Conservation (phyloP, 495 filamentous ascomycete genomes). For the Talaromyces wortmannii region DNA sequence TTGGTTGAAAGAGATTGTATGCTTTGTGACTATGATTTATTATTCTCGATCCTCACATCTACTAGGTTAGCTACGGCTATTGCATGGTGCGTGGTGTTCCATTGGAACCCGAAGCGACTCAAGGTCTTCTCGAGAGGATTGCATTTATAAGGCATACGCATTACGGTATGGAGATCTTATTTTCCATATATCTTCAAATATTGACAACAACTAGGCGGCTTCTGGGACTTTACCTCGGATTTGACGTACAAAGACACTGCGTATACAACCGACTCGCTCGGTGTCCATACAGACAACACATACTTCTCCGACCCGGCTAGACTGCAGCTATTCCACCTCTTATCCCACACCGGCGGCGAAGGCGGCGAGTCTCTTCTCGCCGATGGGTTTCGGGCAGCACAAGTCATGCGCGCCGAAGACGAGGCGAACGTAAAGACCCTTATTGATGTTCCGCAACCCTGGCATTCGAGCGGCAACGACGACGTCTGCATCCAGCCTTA, state of each 20-base stretch:
- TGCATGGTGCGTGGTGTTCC: slow-evolving; percentile 65
- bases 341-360: slow-evolving; percentile 60
- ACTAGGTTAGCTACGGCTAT: slow-evolving; percentile 56
- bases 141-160: slow-evolving; percentile 80
- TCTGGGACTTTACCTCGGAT: slow-evolving; percentile 92
- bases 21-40: slow-evolving; percentile 11
- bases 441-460: slow-evolving; percentile 44
- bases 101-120: slow-evolving; percentile 57
- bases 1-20: slow-evolving; percentile 55
- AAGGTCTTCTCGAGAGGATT: slow-evolving; percentile 68
- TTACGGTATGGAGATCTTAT: slow-evolving; percentile 51
- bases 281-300: slow-evolving; percentile 84
- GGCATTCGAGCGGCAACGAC: slow-evolving; percentile 79
- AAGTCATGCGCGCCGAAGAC: slow-evolving; percentile 40
- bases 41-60: slow-evolving; percentile 8
- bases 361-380: slow-evolving; percentile 73
- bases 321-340: slow-evolving; percentile 82
- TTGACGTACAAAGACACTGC: slow-evolving; percentile 84
- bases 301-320: slow-evolving; percentile 90
- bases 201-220: slow-evolving; percentile 51
- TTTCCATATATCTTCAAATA: neutral
- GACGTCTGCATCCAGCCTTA: slow-evolving; percentile 71
- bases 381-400: slow-evolving; percentile 73
- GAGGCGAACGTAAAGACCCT: slow-evolving; percentile 46
- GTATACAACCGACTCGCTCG: slow-evolving; percentile 75